Percentiles rank a stretch among this genome's conserved stretches.
Conservation (phyloP, 805 yeast species). For the Lipomyces sp. region DNA sequence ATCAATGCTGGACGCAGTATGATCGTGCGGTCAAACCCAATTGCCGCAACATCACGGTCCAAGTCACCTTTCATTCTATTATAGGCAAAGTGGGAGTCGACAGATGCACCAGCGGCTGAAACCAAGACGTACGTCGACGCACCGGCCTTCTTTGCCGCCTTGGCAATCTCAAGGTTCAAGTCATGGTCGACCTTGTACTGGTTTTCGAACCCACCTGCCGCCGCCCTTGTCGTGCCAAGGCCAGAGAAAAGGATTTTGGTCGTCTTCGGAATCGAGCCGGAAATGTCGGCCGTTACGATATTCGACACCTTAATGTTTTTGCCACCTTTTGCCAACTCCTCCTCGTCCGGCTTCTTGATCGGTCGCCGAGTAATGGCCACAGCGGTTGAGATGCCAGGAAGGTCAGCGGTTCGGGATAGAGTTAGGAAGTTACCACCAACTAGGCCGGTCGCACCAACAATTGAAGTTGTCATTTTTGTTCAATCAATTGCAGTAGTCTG, state of each 20-base stretch:
- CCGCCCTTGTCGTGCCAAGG: slow-evolving; percentile 72
- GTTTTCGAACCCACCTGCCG: slow-evolving; percentile 72
- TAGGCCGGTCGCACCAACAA: slow-evolving; percentile 78
- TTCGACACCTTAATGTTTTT: slow-evolving; percentile 56
- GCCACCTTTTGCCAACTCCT: slow-evolving; percentile 44
- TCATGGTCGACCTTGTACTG: slow-evolving; percentile 78
- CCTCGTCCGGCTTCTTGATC: slow-evolving; percentile 9
- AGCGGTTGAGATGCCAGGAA: slow-evolving; percentile 54
- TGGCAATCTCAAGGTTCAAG: slow-evolving; percentile 67
- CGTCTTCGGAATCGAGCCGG: slow-evolving; percentile 42
- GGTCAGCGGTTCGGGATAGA: slow-evolving; percentile 48
- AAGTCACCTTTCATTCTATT: slow-evolving; percentile 72
- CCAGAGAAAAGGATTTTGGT: slow-evolving; percentile 56
- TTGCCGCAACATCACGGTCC: slow-evolving; percentile 66
- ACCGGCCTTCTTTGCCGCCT: slow-evolving; percentile 73
- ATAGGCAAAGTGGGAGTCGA: slow-evolving; percentile 64
- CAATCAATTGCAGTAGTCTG: not conserved
- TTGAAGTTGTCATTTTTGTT: slow-evolving; percentile 17
- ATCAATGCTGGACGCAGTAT: slow-evolving; percentile 76
- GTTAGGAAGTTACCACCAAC: slow-evolving; percentile 65
- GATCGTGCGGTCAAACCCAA: slow-evolving; percentile 72
- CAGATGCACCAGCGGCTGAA: slow-evolving; percentile 67
- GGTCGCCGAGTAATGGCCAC: slow-evolving; percentile 36
- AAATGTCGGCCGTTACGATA: slow-evolving; percentile 40
- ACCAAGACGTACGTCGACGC: slow-evolving; percentile 69